Evolutionary conservation across 805 yeast species (phyloP), one percentile per base, ranked within the genome.

Genomic region (Pichia exigua): DNA sequence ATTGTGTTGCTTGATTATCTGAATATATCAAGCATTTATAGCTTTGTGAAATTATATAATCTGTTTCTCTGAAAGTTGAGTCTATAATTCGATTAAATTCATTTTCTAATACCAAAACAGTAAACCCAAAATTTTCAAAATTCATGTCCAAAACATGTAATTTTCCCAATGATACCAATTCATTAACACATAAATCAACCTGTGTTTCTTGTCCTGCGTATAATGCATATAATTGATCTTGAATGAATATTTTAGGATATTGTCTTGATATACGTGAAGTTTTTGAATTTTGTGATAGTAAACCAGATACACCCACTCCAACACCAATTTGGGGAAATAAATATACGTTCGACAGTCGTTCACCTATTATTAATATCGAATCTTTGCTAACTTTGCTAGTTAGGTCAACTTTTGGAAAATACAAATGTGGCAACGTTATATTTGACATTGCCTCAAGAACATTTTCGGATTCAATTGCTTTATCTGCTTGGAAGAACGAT

Each of bases 221-320:
- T 13, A 50, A 18, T 4, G 48, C 45, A 18, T 50, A 50, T 10
- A 50, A 30, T 32, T 50, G 53, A 28, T 50, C 53, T 32, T 50
- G 49, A 6, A 50, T 38, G 5, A 46, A 20, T 7, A 50, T 15
- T 13, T 46, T 42, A 5, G 53, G 53, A 30, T 50, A 50, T 17
- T 50, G 49, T 21, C 39, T 42, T 13, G 49, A 46, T 38, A 50
- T 50, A 13, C 39, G 27, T 22, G 43, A 42, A 24, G 53, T 50
- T 39, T 50, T 50, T 6, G 53, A 50, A 24, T 38, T 50, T 18
- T 41, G 30, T 7, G 52, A 49, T 20, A 49, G 20, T 39, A 42
- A 22, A 8, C 47, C 46, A 7, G 45, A 35, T 15, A 17, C 18
- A 5, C 46, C 46, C 2, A 18, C 28, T 10, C 43, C 43, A 10